These are phyloP conservation scores for Dillenia suffruticosa DNA, from an alignment of 164 flowering plant species.

Conservation along the genomic window DNA sequence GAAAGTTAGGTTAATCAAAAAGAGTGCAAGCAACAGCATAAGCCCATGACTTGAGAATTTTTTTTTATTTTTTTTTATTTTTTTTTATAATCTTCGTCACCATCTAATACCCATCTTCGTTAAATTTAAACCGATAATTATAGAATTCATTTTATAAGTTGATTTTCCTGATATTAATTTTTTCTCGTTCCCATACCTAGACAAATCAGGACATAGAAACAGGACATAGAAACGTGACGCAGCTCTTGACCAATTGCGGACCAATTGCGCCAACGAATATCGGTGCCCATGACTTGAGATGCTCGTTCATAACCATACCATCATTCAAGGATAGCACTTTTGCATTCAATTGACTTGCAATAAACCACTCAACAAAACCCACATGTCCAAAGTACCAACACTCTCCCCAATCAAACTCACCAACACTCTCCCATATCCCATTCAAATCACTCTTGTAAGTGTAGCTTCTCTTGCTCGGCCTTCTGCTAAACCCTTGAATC, in stretches of 20 bases:
- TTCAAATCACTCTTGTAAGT: not conserved
- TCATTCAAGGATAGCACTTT: constrained; percentile 37
- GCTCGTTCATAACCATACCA: constrained; percentile 43
- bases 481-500: constrained; percentile 3
- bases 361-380: constrained; percentile 11
- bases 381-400: not conserved
- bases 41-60: constrained; percentile 48
- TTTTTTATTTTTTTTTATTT: no score
- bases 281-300: constrained; percentile 49
- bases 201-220: no score
- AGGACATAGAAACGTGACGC: no score
- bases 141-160: no score
- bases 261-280: no score
- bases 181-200: no score
- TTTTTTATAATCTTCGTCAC: no score
- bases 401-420: constrained; percentile 13
- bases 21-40: constrained; percentile 49
- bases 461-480: constrained; percentile 10
- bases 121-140: no score
- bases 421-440: constrained; percentile 9
- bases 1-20: constrained; percentile 19
- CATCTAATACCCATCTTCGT: no score
- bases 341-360: constrained; percentile 2
- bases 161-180: no score
- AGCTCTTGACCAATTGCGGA: no score